Evolutionary conservation across 495 filamentous ascomycete genomes (phyloP), one percentile per base, ranked within the genome.

Genomic region (Pseudevernia furfuracea): DNA sequence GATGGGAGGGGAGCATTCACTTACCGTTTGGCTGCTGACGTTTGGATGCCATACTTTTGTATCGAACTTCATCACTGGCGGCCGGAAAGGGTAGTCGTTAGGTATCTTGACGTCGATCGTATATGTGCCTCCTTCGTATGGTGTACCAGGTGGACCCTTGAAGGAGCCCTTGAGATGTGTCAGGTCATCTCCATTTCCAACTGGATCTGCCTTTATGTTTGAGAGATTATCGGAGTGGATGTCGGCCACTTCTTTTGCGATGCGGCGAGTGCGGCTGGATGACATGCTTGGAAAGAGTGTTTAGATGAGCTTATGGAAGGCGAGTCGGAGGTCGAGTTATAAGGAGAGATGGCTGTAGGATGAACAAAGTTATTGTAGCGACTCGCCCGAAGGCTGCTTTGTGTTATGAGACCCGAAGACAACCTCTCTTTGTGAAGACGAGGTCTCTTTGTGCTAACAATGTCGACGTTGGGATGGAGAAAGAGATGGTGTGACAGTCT

Each of bases 41-140:
- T 98, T 98, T 41, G 94, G 94, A 76, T 98, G 94, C 95, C 95
- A 98, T 64, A 98, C 87, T 75, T 88, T 95, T 69, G 95, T 98
- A 68, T 88, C 83, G 67, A 98, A 97, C 72, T 86, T 89, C 91
- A 97, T 97, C 41, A 85, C 74, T 14, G 95, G 94, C 17, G 94
- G 92, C 52, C 89, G 85, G 77, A 98, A 98, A 1, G 94, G 94
- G 71, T 98, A 98, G 62, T 93, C 91, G 53, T 79, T 82, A 2
- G 92, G 92, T 55, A 98, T 92, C 68, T 80, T 81, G 71, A 98
- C 91, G 72, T 96, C 91, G 64, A 98, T 85, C 32, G 80, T 74
- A 73, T 85, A 98, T 36, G 79, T 87, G 34, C 92, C 94, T 38
- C 91, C 92, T 72, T 94, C 92, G 72, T 98, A 98, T 2, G 94